phyloP scores from a whole-genome alignment of 148 eudicot genomes.

The Rhododendron ferrugineum region DNA sequence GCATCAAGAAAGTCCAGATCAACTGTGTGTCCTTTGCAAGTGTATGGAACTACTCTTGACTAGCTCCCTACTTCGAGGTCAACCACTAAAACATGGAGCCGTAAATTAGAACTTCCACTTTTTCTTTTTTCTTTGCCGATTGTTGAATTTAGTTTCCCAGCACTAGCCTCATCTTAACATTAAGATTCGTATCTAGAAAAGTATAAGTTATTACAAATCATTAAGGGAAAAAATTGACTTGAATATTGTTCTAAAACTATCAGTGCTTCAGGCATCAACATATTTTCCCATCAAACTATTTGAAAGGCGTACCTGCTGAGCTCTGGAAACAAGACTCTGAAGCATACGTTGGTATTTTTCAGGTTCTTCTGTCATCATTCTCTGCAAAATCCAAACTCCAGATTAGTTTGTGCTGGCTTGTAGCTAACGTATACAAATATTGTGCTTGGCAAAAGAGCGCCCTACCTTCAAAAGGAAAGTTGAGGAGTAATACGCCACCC shows the following conservation, averaged over 20 bases:
- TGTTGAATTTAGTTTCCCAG: neutral
- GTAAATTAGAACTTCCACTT: neutral
- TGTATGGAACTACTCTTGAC: neutral
- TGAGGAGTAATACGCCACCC: conserved; percentile 97
- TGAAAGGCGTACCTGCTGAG: conserved; percentile 77
- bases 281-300: neutral
- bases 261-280: neutral
- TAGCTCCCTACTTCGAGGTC: neutral
- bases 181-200: neutral
- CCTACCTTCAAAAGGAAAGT: conserved; percentile 93
- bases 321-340: conserved; percentile 83
- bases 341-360: conserved; percentile 86
- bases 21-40: neutral
- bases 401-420: conserved; percentile 10
- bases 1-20: neutral
- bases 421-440: neutral
- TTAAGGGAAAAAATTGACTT: neutral
- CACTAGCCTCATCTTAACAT: neutral
- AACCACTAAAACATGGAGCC: neutral
- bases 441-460: neutral
- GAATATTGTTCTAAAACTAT: neutral
- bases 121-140: neutral
- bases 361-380: conserved; percentile 98
- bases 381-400: conserved; percentile 42
- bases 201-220: neutral